Evolutionary conservation across 1,284 basidiomycete genomes (phyloP).

Genomic region (Heterobasidion annosum): DNA sequence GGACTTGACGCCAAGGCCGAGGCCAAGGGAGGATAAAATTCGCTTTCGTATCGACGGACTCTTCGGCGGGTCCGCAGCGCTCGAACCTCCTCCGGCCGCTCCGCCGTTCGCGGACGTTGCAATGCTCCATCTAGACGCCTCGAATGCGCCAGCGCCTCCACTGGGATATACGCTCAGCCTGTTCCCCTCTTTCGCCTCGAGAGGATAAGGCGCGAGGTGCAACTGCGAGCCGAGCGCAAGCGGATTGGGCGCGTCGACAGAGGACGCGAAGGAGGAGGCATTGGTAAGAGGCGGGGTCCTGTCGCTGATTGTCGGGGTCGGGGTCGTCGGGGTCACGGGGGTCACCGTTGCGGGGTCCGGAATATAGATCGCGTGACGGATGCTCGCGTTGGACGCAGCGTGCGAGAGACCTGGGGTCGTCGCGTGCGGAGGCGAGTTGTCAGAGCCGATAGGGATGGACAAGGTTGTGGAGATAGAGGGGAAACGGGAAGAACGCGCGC

Average conservation of each 20-base stretch:
- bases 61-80: no score
- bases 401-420: constrained; percentile 3
- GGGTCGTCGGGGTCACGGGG: constrained; percentile 3
- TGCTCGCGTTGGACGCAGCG: constrained; percentile 4
- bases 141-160: no score
- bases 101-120: no score
- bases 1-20: no score
- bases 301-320: neutral
- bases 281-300: neutral
- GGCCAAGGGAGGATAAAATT: no score
- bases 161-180: no score
- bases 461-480: constrained; percentile 13
- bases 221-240: neutral
- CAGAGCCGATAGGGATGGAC: constrained; percentile 1
- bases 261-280: neutral
- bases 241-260: neutral
- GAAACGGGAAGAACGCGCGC: constrained; percentile 4
- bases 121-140: no score
- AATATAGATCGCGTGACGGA: no score
- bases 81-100: no score
- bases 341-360: neutral
- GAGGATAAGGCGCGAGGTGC: neutral
- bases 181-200: no score
- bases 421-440: neutral
- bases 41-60: no score